Base-by-base conservation (phyloP, 305 asterid genomes). In the Fraxinus baroniana region DNA sequence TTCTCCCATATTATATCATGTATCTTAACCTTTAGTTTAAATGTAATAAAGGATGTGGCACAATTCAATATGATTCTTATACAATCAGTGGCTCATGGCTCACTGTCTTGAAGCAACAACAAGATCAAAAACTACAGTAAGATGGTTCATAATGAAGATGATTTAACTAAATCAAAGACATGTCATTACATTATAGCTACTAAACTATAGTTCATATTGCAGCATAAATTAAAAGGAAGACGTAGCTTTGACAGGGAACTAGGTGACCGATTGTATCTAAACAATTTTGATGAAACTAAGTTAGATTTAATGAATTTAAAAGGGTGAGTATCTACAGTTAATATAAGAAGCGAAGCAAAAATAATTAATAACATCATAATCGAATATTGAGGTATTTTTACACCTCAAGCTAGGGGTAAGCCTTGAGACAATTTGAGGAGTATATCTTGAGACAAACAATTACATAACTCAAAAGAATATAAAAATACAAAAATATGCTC, bases 91-190 rank as follows among this genome's bases (percentile, higher is more conserved):
- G 13, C 33, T 22, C 26, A 20, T 22, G 32, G 32, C 33, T 55
- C 77, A 74, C 79, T 79, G 79, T 81, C 73, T 55, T 18, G 10
- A 68, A 28, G 71, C 57, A 35, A 20, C 68, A 49, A 55, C 55
- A 46, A 64, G 78, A 68, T 36, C 39, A 33, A 49, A 82, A 76
- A 78, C 39, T 12, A 26, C 22, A 52, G 62, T 17, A 15, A 52
- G 60, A 49, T 62, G 36, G 4, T 75, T 71, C 73, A 83, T 68
- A 37, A 71, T 80, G 77, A 70, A 80, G 41, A 46, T 6, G 10
- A 15, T 44, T 41, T 6, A 30, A 17, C 37, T 22, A 37, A 20
- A 60, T 20, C 28, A 76, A 37, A 44, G 78, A 55, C 39, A 4
- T 13, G 20, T 57, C 10, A 55, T 55, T n/a, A 55, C 66, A 55